Evolutionary conservation across 352 stramenopile genomes (phyloP).

Genomic region (Pythium scleroteichum): DNA sequence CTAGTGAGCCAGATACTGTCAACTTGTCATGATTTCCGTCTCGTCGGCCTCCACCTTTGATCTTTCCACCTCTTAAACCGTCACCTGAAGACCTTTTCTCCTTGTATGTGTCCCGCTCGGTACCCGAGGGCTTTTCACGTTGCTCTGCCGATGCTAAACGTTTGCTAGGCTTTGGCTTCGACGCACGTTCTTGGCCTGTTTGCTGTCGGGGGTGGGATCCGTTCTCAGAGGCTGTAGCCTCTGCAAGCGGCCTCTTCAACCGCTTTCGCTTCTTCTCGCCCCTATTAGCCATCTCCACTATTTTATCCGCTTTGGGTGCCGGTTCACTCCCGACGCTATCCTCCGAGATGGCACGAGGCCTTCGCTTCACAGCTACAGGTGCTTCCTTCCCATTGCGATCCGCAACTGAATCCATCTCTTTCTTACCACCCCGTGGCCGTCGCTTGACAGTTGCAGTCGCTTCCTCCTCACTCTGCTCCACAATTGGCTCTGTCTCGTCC

Average conservation of each 20-base stretch:
- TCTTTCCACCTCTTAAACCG: not conserved
- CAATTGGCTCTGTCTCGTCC: no score
- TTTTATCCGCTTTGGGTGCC: not conserved
- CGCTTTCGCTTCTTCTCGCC: constrained; percentile 11
- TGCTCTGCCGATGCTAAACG: not conserved
- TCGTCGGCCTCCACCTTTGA: not conserved
- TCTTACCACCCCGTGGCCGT: no score
- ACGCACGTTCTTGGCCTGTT: no score
- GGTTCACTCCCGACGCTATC: not conserved
- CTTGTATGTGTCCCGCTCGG: no score
- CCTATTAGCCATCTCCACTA: not conserved
- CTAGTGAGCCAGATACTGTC: constrained; percentile 2
- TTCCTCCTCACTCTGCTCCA: no score
- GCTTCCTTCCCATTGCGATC: no score
- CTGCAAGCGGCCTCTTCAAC: constrained; percentile 14
- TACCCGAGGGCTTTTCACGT: not conserved
- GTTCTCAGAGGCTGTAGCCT: constrained; percentile 2
- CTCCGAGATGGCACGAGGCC: not conserved
- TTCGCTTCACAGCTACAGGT: not conserved
- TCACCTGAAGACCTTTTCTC: no score
- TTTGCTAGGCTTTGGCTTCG: not conserved
- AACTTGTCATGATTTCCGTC: not conserved
- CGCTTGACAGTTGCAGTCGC: no score
- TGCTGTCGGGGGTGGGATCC: not conserved
- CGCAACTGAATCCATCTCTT: no score